Percentiles rank a stretch among this genome's conserved stretches.
phyloP scores from a whole-genome alignment of 345 rosid species.

The Camelina neglecta region DNA sequence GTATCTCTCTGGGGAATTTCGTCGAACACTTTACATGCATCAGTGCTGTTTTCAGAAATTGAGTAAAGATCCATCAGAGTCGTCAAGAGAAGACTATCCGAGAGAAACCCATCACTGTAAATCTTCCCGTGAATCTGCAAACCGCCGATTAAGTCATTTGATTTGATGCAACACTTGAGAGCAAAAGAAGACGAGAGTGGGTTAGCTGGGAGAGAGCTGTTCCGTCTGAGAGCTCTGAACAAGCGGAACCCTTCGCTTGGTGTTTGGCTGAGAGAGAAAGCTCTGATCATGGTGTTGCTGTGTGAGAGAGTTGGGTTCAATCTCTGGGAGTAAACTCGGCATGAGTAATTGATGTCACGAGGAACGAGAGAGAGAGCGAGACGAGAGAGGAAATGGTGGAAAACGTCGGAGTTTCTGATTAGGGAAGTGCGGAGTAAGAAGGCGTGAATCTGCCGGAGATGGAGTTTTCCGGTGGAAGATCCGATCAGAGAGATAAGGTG shows the following conservation, averaged over 20 bases:
- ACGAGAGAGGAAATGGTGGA: conserved; percentile 66
- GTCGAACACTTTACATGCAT: conserved; percentile 73
- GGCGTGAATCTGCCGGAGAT: conserved; percentile 74
- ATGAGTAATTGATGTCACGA: conserved; percentile 51
- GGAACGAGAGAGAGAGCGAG: conserved; percentile 48
- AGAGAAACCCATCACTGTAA: conserved; percentile 64
- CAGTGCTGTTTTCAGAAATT: conserved; percentile 27
- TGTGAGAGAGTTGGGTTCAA: conserved; percentile 55
- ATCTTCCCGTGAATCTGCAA: conserved; percentile 71
- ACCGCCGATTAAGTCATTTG: conserved; percentile 53
- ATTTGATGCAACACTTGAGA: conserved; percentile 58
- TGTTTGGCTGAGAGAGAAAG: conserved; percentile 53
- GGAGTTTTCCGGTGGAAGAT: conserved; percentile 54
- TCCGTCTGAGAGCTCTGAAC: conserved; percentile 52
- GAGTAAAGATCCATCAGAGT: conserved; percentile 73
- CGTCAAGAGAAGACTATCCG: conserved; percentile 66
- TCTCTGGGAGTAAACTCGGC: conserved; percentile 58
- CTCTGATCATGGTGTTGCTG: conserved; percentile 73
- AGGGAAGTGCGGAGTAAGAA: conserved; percentile 56
- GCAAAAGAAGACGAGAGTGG: conserved; percentile 65
- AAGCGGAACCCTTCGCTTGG: conserved; percentile 62
- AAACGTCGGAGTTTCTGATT: conserved; percentile 50
- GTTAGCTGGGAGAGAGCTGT: conserved; percentile 45
- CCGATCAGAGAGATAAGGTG: conserved; percentile 58
- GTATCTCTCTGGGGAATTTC: conserved; percentile 65